Conservation (phyloP, 2,329 filamentous ascomycete species). For the Thielaviopsis punctulata region DNA sequence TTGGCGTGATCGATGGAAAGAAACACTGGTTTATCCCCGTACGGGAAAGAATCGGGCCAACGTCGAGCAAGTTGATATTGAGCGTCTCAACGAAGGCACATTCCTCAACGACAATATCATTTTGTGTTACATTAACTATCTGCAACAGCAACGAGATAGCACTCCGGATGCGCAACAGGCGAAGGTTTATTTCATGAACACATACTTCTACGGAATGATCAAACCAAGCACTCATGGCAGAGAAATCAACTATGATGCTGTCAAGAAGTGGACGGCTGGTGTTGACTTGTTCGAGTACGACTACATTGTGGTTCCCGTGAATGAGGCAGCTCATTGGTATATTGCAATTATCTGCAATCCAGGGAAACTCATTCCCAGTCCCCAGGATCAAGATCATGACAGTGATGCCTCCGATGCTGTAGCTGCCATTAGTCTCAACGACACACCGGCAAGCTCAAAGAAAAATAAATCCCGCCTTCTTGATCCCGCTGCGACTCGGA, state of each 20-base stretch:
- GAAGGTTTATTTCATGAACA: slow-evolving; percentile 77
- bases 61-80: slow-evolving; percentile 56
- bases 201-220: slow-evolving; percentile 73
- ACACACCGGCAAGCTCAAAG: not conserved
- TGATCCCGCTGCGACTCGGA: slow-evolving; percentile 41
- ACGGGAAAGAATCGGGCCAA: slow-evolving; percentile 42
- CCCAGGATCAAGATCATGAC: slow-evolving; percentile 8
- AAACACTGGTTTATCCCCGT: slow-evolving; percentile 43
- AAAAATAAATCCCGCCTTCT: slow-evolving; percentile 10
- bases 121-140: slow-evolving; percentile 65
- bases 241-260: slow-evolving; percentile 63
- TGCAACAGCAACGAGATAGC: slow-evolving; percentile 43
- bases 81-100: slow-evolving; percentile 63
- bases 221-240: slow-evolving; percentile 31
- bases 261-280: slow-evolving; percentile 74
- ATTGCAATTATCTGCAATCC: slow-evolving; percentile 89
- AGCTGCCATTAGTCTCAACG: not conserved
- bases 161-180: slow-evolving; percentile 32
- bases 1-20: slow-evolving; percentile 37
- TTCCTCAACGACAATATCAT: slow-evolving; percentile 90
- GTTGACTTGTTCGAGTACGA: slow-evolving; percentile 73
- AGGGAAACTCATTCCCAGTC: slow-evolving; percentile 34
- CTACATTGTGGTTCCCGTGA: slow-evolving; percentile 83
- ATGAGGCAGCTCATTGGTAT: slow-evolving; percentile 81
- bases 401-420: not conserved